phyloP scores from a whole-genome alignment of 2,329 filamentous ascomycete species.

The Ophiostoma australiae region DNA sequence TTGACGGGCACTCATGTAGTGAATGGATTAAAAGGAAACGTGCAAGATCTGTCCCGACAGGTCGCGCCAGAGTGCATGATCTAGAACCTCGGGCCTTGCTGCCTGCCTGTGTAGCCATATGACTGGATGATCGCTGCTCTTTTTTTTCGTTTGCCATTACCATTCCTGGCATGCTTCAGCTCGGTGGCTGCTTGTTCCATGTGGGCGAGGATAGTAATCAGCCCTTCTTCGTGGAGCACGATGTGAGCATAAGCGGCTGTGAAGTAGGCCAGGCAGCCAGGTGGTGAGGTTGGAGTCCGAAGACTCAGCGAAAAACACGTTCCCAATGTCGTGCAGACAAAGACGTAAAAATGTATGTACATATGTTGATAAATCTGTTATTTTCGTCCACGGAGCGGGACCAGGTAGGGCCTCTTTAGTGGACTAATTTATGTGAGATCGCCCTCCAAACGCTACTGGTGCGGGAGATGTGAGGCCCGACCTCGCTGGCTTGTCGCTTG shows the following conservation, averaged over 20 bases:
- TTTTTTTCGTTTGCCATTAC: conserved; percentile 26
- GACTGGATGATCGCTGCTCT: neutral
- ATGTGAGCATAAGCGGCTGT: neutral
- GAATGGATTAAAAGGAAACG: neutral
- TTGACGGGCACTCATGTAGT: neutral
- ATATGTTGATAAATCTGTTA: neutral
- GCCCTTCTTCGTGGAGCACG: neutral
- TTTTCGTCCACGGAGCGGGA: neutral
- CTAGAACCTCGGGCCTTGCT: conserved; percentile 23
- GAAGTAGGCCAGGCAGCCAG: neutral
- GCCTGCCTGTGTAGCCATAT: conserved; percentile 20
- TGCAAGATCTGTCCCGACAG: conserved; percentile 27
- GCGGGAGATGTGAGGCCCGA: neutral
- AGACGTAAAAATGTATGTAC: neutral
- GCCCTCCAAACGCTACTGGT: neutral
- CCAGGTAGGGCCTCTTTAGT: neutral
- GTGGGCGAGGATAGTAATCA: neutral
- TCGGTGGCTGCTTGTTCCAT: neutral
- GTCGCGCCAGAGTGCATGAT: conserved; percentile 27
- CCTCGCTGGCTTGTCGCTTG: neutral
- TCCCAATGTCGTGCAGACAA: neutral
- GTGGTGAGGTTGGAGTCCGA: neutral
- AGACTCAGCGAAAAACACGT: neutral
- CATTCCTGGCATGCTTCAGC: conserved; percentile 22
- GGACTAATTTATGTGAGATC: neutral